Evolutionary conservation across 257 asterid genomes (phyloP).

Genomic region (Jaltomata sinuosa): DNA sequence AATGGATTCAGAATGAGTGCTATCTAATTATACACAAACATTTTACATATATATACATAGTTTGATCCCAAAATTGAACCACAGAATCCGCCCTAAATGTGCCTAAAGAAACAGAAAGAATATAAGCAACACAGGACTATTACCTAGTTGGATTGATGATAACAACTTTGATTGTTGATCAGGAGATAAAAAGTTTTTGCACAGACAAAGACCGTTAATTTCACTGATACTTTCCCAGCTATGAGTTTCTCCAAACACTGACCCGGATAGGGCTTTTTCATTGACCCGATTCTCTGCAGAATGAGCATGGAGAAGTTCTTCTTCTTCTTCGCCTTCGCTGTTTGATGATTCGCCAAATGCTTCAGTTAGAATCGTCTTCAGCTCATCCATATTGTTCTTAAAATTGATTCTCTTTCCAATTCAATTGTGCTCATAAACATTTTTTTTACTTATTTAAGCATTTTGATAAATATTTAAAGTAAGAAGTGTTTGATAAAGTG

Average conservation of each 20-base stretch:
- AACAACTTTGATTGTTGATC: slow-evolving; percentile 56
- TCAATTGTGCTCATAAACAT: not conserved
- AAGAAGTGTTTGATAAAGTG: too few species aligned
- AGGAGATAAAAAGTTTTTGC: slow-evolving; percentile 52
- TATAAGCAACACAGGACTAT: not conserved
- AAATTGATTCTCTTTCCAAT: not conserved
- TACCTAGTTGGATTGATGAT: slow-evolving; percentile 55
- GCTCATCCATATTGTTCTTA: slow-evolving; percentile 12
- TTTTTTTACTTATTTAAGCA: too few species aligned
- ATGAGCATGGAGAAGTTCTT: not conserved
- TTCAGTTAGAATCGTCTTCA: slow-evolving; percentile 38
- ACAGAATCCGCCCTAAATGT: not conserved
- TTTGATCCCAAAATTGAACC: not conserved
- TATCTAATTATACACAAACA: not conserved
- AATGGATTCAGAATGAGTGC: not conserved
- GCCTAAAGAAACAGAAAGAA: not conserved
- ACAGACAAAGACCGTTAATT: slow-evolving; percentile 73
- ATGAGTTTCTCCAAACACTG: slow-evolving; percentile 31
- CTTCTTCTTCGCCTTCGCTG: slow-evolving; percentile 19
- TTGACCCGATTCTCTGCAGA: slow-evolving; percentile 4
- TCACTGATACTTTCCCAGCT: slow-evolving; percentile 54
- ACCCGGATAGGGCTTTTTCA: slow-evolving; percentile 10
- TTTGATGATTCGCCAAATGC: slow-evolving; percentile 74
- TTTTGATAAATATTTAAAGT: too few species aligned
- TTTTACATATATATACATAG: not conserved